These are phyloP conservation scores for Apiospora malaysiana DNA, from an alignment of 2,329 filamentous ascomycete species.

Conservation along the genomic window DNA sequence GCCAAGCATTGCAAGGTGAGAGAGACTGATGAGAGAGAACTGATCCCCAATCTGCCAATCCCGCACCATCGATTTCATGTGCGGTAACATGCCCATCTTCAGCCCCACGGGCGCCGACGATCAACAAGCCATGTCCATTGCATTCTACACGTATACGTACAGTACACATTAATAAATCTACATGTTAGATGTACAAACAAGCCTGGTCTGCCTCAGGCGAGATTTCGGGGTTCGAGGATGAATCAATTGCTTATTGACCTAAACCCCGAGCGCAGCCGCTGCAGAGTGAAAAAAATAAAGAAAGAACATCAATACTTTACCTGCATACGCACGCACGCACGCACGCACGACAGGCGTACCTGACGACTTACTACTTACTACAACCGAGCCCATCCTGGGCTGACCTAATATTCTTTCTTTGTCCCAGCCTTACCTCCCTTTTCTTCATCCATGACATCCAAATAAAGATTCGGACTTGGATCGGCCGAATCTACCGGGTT, in stretches of 20 bases:
- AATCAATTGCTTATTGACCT: constrained; percentile 8
- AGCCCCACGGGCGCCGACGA: constrained; percentile 10
- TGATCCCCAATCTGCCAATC: background rate
- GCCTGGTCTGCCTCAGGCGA: background rate
- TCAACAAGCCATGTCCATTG: background rate
- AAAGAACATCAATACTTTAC: background rate
- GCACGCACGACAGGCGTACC: background rate
- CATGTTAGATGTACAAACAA: too few relatives aligned
- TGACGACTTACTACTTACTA: background rate
- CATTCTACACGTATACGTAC: background rate
- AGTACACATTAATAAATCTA: too few relatives aligned
- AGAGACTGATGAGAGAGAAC: background rate
- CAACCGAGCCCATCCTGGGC: background rate
- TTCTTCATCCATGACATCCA: constrained; percentile 4
- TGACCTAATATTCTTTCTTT: constrained; percentile 12
- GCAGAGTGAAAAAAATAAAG: background rate
- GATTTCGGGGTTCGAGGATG: background rate
- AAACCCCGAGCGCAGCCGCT: background rate
- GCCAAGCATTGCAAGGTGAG: background rate
- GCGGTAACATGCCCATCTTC: background rate
- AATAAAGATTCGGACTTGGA: constrained; percentile 5
- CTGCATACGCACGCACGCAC: too few relatives aligned
- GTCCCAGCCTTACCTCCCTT: background rate
- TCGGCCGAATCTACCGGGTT: constrained; percentile 11
- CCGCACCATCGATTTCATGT: background rate